Base-by-base conservation (phyloP, 306 rosid species). In the Prosopis cineraria region DNA sequence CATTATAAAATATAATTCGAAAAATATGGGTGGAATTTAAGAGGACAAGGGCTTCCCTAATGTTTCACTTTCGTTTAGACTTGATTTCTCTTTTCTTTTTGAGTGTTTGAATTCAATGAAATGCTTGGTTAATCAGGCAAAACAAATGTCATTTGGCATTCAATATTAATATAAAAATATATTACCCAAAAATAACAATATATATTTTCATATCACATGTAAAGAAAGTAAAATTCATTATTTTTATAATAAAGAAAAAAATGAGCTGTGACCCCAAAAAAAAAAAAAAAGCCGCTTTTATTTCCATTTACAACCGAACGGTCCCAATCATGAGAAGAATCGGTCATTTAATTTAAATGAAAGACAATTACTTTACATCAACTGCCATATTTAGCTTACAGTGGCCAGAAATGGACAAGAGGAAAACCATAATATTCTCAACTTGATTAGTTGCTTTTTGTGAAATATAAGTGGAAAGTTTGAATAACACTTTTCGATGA, bases 1-100 rank as follows among this genome's bases (percentile, higher is more conserved):
- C 58, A 7, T n/a, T n/a, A n/a, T n/a, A 52, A 7, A 55, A 6
- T 11, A 37, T 39, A 53, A 3, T 10, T 65, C 10, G 33, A 71
- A 33, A 83, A 58, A 79, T 40, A 73, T 63, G 55, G 24, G 39
- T 29, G 63, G 43, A 47, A 59, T 29, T 70, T 34, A 36, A 37
- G 70, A 59, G 12, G 39, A 47, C 50, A 6, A 60, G 27, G 34
- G 52, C 83, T 80, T 55, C 78, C 67, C 73, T 29, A 34, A 41
- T 74, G n/a, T 69, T 50, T 22, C 25, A 41, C 12, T 12, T 30
- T 45, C 20, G 29, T 31, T 48, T 22, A 13, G 71, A 60, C 73
- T 10, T 3, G 3, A 3, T 45, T n/a, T 63, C 19, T 48, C 5
- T 58, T 4, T 0, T 2, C 0, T 27, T 39, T 44, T 1, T 24